Evolutionary conservation across 495 filamentous ascomycete genomes (phyloP).

Genomic region (Lichenothelia convexa): DNA sequence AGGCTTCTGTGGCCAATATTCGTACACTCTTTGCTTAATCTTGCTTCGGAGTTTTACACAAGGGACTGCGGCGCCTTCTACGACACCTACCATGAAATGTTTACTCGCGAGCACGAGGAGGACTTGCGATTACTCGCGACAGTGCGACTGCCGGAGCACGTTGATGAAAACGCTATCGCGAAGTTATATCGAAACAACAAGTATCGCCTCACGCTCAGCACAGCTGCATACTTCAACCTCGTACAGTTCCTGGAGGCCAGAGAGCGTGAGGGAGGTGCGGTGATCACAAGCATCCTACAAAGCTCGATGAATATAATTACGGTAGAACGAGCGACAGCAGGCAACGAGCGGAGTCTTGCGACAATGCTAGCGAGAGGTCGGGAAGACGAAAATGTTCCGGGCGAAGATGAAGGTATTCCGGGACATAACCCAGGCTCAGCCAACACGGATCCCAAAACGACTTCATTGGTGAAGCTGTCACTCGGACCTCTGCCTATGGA

Average conservation of each 20-base stretch:
- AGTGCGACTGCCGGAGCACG: conserved; percentile 58
- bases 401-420: conserved; percentile 83
- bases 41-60: conserved; percentile 52
- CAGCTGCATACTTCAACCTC: conserved; percentile 56
- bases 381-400: conserved; percentile 46
- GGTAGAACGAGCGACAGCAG: conserved; percentile 47
- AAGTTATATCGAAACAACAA: conserved; percentile 67
- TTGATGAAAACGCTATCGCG: conserved; percentile 47
- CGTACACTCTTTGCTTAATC: conserved; percentile 74
- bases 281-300: conserved; percentile 58
- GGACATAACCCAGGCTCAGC: conserved; percentile 75
- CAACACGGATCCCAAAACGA: conserved; percentile 49
- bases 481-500: conserved; percentile 73
- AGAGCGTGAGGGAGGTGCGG: conserved; percentile 53
- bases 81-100: conserved; percentile 41
- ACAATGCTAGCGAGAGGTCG: conserved; percentile 45
- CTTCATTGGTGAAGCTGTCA: conserved; percentile 38
- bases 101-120: conserved; percentile 56
- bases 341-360: conserved; percentile 64
- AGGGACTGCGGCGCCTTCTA: conserved; percentile 58
- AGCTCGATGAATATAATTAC: conserved; percentile 53
- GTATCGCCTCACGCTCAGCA: conserved; percentile 73
- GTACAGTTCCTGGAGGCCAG: conserved; percentile 79
- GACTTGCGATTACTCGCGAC: conserved; percentile 50
- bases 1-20: conserved; percentile 85